Evolutionary conservation across 139 green algal genomes (phyloP).

Genomic region (Astrephomene gubernaculifera): DNA sequence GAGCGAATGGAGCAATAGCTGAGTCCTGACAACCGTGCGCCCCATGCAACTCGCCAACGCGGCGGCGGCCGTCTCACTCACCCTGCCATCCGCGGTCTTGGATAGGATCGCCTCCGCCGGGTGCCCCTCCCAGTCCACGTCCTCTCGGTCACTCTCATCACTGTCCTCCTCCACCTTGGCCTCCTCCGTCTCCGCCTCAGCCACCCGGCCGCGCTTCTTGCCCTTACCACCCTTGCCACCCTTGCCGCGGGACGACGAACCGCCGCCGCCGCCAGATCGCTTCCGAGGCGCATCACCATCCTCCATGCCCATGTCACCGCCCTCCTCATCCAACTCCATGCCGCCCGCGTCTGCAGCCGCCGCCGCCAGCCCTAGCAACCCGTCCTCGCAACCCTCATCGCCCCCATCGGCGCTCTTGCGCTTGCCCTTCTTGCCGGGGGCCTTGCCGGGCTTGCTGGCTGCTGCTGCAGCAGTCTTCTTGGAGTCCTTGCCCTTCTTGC

Average conservation of each 20-base stretch:
- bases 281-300: background rate
- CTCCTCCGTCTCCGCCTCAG: background rate
- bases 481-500: background rate
- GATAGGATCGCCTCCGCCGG: conserved; percentile 33
- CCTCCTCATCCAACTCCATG: conserved; percentile 24
- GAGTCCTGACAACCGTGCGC: too few species aligned
- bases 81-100: conserved; percentile 13
- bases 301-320: background rate
- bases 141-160: conserved; percentile 25
- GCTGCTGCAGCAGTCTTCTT: background rate
- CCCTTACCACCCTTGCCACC: background rate
- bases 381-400: background rate
- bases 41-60: too few species aligned
- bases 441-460: background rate
- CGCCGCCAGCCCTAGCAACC: background rate
- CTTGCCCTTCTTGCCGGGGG: background rate
- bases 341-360: background rate
- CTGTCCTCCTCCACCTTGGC: background rate
- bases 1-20: too few species aligned
- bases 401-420: background rate
- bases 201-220: conserved; percentile 1
- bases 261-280: background rate
- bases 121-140: conserved; percentile 44
- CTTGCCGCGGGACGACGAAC: background rate
- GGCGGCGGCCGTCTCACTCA: background rate